Base-by-base conservation (phyloP, 2,329 filamentous ascomycete species). In the Blastomyces percursus region DNA sequence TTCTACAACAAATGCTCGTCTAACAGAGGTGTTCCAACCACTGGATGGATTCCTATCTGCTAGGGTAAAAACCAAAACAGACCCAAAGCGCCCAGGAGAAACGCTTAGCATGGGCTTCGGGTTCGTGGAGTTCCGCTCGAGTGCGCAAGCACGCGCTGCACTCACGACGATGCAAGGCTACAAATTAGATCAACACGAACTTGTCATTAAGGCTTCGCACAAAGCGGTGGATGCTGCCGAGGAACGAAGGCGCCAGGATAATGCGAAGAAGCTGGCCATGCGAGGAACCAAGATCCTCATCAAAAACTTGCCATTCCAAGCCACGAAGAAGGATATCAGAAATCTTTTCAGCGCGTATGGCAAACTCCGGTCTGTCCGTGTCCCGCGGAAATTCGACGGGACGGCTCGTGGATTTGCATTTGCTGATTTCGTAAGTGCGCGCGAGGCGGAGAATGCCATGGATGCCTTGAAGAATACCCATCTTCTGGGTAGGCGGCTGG, bases 291-390 rank as follows among this genome's bases (percentile, higher is more conserved):
- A 97, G 82, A 88, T 99, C 72, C 87, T 97, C 76, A 88, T 99
- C 80, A 99, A 97, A 81, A 99, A 99, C 79, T 79, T 99, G 76
- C 93, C 94, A 24, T 99, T 99, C 79, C 91, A 97, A 79, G 88
- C 90, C 58, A 88, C 86, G 61, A 96, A 96, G 80, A 94, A 95
- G 75, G 94, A 99, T 73, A 83, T 99, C 63, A 85, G 90, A 66
- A 81, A 88, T 61, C 81, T 97, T 51, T 92, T 97, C 73, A 86
- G 89, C 65, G 86, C 90, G 44, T 97, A 96, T 76, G 95, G 94
- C 55, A 88, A 96, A 74, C 84, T 99, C 66, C 88, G 91, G 71
- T 93, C 91, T 61, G 90, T 99, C 65, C 89, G 94, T 66, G 85
- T 99, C 71, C 94, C 94, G 61, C 92, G 96, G 80, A 97, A 96